Percentiles rank a stretch among this genome's conserved stretches.
Conservation (phyloP, 257 asterid genomes). For the Ilex asprella region DNA sequence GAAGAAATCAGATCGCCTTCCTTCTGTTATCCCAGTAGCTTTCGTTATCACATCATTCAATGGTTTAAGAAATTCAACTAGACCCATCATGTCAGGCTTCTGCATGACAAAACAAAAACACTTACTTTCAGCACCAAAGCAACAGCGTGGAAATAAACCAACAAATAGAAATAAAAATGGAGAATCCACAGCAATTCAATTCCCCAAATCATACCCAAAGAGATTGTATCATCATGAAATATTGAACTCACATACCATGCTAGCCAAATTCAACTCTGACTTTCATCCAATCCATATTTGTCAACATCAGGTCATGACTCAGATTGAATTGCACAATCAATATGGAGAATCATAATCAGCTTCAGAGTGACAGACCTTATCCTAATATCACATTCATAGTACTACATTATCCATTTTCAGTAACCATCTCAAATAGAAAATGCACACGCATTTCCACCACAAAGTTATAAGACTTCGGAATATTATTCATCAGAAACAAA, state of each 20-base stretch:
- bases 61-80: constrained; percentile 80
- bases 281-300: too few relatives aligned
- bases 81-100: constrained; percentile 79
- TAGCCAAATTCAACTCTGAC: not conserved
- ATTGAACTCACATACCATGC: too few relatives aligned
- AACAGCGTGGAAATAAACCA: not conserved
- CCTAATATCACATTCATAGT: too few relatives aligned
- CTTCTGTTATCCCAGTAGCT: constrained; percentile 75
- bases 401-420: too few relatives aligned
- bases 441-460: not conserved
- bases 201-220: not conserved
- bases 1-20: constrained; percentile 67
- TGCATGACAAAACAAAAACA: constrained; percentile 25
- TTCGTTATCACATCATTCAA: constrained; percentile 61
- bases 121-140: not conserved
- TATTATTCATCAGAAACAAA: not conserved
- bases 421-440: not conserved
- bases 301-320: too few relatives aligned
- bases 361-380: too few relatives aligned
- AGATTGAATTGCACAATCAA: too few relatives aligned
- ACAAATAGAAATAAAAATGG: not conserved
- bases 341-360: too few relatives aligned
- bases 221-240: not conserved
- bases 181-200: not conserved
- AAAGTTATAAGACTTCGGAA: not conserved